Base-by-base conservation (phyloP, 768 basidiomycete species). In the Boletus barrowsii region DNA sequence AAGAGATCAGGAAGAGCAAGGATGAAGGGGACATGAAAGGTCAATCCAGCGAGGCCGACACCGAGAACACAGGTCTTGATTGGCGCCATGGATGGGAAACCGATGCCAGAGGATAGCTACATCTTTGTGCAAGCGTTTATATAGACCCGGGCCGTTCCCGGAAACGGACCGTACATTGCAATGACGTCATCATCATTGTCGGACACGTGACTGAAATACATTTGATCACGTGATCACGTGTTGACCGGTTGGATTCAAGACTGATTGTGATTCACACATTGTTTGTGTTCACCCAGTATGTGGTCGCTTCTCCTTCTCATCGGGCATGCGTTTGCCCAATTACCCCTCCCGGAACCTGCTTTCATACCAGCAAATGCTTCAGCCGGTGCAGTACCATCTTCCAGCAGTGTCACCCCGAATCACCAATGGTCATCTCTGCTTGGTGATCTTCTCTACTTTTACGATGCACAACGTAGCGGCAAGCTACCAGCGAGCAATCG, bases 401-500 rank as follows among this genome's bases (percentile, higher is more conserved):
- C 68, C 10, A 58, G 72, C 14, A 69, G 72, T 10, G 11, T 20
- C 30, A 59, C 66, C 56, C 84, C 88, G 40, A 93, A 93, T 66
- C 62, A 80, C 3, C 90, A 93, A 67, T 96, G 93, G 92, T 79
- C 85, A 6, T 86, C 77, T 46, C 69, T 96, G 3, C 79, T 96
- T 0, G 94, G 93, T 4, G 84, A 87, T 67, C 69, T 87, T 26
- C 67, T 96, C 26, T 96, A 84, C 65, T 96, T 96, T 70, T 97
- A 94, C 65, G 94, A 97, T 57, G 93, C 86, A 2, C 94, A 97
- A 64, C 79, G 94, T 18, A 90, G 88, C 50, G 94, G 94, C 15
- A 76, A 76, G 41, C 78, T 96, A 15, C 80, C 87, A 1, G 62
- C 72, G 13, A 75, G 75, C 5, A 90, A 90, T 56, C 80, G 94